Conservation (phyloP, 805 yeast species). For the Ogataea ganodermae region DNA sequence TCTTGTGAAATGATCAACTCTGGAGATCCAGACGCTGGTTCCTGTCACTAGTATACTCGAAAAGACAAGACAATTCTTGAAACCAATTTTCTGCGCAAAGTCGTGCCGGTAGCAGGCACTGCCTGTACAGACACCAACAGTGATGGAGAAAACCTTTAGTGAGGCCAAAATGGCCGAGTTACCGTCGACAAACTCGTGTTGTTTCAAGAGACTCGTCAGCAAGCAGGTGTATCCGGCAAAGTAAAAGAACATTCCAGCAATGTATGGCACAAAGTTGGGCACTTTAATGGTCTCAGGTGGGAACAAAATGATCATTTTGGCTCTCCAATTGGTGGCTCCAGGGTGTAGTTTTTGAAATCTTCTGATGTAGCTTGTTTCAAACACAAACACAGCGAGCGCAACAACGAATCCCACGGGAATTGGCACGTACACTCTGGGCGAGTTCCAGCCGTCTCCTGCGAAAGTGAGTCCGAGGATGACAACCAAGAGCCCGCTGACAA, state of each 20-base stretch:
- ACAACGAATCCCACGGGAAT: constrained; percentile 40
- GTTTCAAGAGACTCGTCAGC: constrained; percentile 16
- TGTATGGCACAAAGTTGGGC: constrained; percentile 22
- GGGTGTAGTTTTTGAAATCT: constrained; percentile 9
- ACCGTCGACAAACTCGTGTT: constrained; percentile 32
- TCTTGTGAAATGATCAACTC: constrained; percentile 17
- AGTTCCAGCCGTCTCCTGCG: constrained; percentile 46
- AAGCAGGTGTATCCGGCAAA: constrained; percentile 13
- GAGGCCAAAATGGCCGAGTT: constrained; percentile 39
- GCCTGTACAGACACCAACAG: constrained; percentile 35
- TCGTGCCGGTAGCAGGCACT: constrained; percentile 23
- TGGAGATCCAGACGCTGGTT: constrained; percentile 24
- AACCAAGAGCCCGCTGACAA: constrained; percentile 41
- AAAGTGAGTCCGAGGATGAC: constrained; percentile 46
- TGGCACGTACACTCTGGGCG: constrained; percentile 44
- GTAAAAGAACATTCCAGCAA: constrained; percentile 11
- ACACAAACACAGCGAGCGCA: constrained; percentile 29
- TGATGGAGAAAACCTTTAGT: constrained; percentile 38
- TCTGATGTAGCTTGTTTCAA: constrained; percentile 32
- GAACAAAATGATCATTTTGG: constrained; percentile 22
- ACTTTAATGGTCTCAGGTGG: constrained; percentile 24
- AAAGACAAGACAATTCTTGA: constrained; percentile 18
- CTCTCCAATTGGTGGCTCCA: constrained; percentile 15
- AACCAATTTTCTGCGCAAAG: constrained; percentile 22
- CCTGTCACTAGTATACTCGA: constrained; percentile 17